Conservation (phyloP, 306 rosid genomes). For the Ormosia emarginata region DNA sequence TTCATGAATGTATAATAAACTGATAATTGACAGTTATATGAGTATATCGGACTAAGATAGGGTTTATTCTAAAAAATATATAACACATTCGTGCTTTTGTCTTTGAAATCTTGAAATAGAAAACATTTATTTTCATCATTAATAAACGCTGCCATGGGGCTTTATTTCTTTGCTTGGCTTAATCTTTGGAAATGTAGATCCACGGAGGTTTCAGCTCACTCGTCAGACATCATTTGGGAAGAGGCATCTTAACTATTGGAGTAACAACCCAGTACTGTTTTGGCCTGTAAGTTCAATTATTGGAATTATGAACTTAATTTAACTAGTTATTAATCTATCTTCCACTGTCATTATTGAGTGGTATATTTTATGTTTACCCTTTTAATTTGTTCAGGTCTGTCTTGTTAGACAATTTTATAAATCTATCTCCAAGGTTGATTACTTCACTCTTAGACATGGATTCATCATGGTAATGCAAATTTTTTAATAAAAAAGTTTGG, state of each 20-base stretch:
- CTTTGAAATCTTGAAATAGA: too few species aligned
- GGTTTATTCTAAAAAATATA: too few species aligned
- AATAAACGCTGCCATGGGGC: too few species aligned
- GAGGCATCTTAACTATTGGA: slow-evolving; percentile 54
- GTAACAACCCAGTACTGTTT: slow-evolving; percentile 35
- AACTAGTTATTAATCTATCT: neutral
- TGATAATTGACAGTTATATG: too few species aligned
- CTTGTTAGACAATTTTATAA: slow-evolving; percentile 44
- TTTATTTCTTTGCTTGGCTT: neutral
- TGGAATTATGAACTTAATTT: neutral
- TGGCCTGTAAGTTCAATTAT: slow-evolving; percentile 36
- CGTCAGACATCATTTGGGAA: slow-evolving; percentile 65
- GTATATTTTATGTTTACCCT: neutral
- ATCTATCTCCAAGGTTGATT: slow-evolving; percentile 55
- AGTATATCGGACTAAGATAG: too few species aligned
- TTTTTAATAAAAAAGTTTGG: neutral
- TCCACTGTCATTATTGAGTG: neutral
- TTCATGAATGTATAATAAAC: too few species aligned
- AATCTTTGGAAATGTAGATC: slow-evolving; percentile 31
- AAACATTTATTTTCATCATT: too few species aligned
- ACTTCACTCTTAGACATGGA: slow-evolving; percentile 62
- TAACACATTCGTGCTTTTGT: too few species aligned
- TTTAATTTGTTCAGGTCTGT: slow-evolving; percentile 35
- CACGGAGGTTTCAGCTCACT: slow-evolving; percentile 50
- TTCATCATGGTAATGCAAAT: slow-evolving; percentile 45